Conservation (phyloP, 2,329 filamentous ascomycete species). For the Chrysoporthe deuterocubensis region DNA sequence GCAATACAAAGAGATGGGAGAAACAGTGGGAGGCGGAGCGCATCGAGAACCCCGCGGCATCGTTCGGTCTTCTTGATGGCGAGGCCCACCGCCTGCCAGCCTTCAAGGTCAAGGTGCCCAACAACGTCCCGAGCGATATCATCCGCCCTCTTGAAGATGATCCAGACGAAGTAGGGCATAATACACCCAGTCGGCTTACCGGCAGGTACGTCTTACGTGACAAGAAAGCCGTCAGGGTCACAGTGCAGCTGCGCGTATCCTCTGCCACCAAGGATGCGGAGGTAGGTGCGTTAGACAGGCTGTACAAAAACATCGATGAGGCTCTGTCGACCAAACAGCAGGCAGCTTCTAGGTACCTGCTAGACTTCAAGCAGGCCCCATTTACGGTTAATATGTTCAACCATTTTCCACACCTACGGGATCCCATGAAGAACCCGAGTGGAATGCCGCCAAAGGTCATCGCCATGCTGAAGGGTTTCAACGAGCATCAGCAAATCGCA, state of each 20-base stretch:
- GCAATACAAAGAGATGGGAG: constrained; percentile 18
- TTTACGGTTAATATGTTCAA: constrained; percentile 32
- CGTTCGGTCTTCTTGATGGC: constrained; percentile 21
- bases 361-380: constrained; percentile 31
- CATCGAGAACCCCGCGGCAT: constrained; percentile 26
- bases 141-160: constrained; percentile 20
- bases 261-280: constrained; percentile 26
- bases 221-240: constrained; percentile 23
- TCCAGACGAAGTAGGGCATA: constrained; percentile 8
- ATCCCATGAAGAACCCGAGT: constrained; percentile 21
- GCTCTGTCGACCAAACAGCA: constrained; percentile 29
- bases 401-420: constrained; percentile 32
- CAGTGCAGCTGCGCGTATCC: constrained; percentile 21
- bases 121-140: constrained; percentile 8
- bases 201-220: constrained; percentile 14
- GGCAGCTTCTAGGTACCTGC: constrained; percentile 31
- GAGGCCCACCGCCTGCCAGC: constrained; percentile 16
- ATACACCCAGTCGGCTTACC: background rate
- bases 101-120: constrained; percentile 26
- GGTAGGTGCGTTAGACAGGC: constrained; percentile 21
- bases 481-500: constrained; percentile 43
- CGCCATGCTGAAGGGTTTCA: constrained; percentile 39
- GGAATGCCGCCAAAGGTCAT: constrained; percentile 28
- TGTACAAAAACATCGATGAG: constrained; percentile 13
- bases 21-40: constrained; percentile 26